Evolutionary conservation across 1,284 basidiomycete species (phyloP).

Genomic region (Rugosomyces carneus): DNA sequence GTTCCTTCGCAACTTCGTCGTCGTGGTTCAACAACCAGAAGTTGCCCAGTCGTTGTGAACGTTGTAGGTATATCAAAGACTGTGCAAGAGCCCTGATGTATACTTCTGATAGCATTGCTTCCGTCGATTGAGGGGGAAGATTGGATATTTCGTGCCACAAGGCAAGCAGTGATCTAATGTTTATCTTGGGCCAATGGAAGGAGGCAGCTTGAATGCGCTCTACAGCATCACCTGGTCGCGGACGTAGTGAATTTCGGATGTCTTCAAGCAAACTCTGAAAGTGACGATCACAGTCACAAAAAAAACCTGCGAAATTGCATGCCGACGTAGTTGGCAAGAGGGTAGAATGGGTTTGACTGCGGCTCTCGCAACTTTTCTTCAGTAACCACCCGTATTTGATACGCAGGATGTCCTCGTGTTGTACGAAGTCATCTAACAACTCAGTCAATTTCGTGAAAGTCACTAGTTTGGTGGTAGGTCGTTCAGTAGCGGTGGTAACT

Average conservation of each 20-base stretch:
- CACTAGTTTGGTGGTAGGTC: background rate
- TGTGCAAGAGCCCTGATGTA: slow-evolving; percentile 19
- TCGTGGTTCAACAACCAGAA: slow-evolving; percentile 11
- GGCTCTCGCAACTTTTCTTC: background rate
- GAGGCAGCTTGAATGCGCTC: background rate
- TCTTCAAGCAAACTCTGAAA: background rate
- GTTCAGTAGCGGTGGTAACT: background rate
- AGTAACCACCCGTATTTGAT: background rate
- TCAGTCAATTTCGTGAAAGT: background rate
- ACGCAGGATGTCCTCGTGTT: background rate
- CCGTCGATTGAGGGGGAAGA: background rate
- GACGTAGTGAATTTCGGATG: background rate
- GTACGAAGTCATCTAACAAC: background rate
- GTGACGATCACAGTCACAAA: background rate
- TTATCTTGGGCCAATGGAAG: background rate
- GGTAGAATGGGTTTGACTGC: too few relatives aligned
- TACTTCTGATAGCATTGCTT: background rate
- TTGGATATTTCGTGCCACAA: background rate
- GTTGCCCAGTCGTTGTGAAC: slow-evolving; percentile 25
- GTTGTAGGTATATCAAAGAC: slow-evolving; percentile 27
- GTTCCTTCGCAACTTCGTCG: slow-evolving; percentile 22
- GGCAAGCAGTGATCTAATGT: background rate
- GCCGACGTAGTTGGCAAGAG: too few relatives aligned
- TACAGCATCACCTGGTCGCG: background rate
- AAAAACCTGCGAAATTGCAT: background rate